phyloP scores from a whole-genome alignment of 2,329 filamentous ascomycete genomes.

The Pseudocercospora musae region DNA sequence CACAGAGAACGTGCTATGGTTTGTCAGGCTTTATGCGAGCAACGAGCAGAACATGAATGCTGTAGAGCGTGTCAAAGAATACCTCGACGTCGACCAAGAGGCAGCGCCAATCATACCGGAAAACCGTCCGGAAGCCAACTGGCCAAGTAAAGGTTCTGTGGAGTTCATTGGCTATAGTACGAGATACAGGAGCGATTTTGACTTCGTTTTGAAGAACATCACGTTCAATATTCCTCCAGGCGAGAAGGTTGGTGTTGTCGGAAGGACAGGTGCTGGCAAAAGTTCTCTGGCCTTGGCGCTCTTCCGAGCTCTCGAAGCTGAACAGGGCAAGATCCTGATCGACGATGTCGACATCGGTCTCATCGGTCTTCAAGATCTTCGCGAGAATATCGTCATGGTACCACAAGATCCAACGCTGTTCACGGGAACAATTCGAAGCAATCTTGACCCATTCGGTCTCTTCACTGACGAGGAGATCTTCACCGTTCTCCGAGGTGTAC shows the following conservation, averaged over 20 bases:
- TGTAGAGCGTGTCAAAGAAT: slow-evolving; percentile 95
- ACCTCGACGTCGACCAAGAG: slow-evolving; percentile 93
- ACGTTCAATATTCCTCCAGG: slow-evolving; percentile 80
- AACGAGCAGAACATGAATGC: slow-evolving; percentile 99
- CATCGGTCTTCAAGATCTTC: slow-evolving; percentile 89
- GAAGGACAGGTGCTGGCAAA: slow-evolving; percentile 92
- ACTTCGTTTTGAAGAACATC: slow-evolving; percentile 77
- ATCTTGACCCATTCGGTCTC: slow-evolving; percentile 85
- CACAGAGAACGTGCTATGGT: slow-evolving; percentile 94
- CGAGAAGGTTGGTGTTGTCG: slow-evolving; percentile 95
- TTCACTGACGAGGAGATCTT: slow-evolving; percentile 93
- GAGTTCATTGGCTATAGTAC: slow-evolving; percentile 89
- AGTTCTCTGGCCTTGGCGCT: slow-evolving; percentile 89
- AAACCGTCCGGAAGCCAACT: slow-evolving; percentile 71
- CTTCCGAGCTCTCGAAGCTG: slow-evolving; percentile 90
- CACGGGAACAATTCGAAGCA: slow-evolving; percentile 84
- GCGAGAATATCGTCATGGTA: slow-evolving; percentile 93
- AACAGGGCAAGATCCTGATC: slow-evolving; percentile 82
- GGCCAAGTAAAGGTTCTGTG: slow-evolving; percentile 81
- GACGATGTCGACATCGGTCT: slow-evolving; percentile 85
- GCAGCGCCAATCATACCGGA: slow-evolving; percentile 74
- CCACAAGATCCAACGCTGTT: slow-evolving; percentile 96
- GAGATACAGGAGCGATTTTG: slow-evolving; percentile 81
- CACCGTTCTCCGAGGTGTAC: slow-evolving; percentile 78
- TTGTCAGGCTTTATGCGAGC: slow-evolving; percentile 86